Base-by-base conservation (phyloP, 768 basidiomycete genomes). In the Gyrodon lividus region DNA sequence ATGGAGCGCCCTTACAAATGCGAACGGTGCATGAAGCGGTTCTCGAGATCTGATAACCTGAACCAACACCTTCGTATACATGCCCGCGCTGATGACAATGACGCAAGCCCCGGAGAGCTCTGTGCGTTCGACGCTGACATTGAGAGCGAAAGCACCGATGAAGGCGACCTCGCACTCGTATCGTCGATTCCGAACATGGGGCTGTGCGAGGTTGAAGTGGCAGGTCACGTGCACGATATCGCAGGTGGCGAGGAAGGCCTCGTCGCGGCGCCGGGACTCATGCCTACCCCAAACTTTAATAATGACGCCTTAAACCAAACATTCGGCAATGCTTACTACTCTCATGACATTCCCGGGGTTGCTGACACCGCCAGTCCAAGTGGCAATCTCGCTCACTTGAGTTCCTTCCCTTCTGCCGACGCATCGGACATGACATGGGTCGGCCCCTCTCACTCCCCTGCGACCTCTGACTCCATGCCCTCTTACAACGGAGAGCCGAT, bases 31-130 rank as follows among this genome's bases (percentile, higher is more conserved):
- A 74, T 77, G 61, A 92, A 91, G 76, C 78, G 81, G 54, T 97
- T 97, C 70, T 90, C 89, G 58, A 76, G 92, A 63, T 86, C 85
- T 63, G 95, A 96, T 66, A 95, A 95, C 62, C 78, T 98, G 35
- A 82, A 80, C 19, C 92, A 96, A 68, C 95, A 98, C 65, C 64
- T 86, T 52, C 81, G 90, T 55, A 92, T 91, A 43, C 94, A 96
- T 70, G 70, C 63, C 50, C 65, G 52, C 48, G 61, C 62, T 13
- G 70, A 65, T 35, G 69, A 60, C 24, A 67, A 67, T 54, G 59
- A 62, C 54, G 31, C 62, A 39, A 56, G 56, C 42, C 58, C 64
- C 58, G 65, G 54, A 20, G 72, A 60, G 12, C 55, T 53, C 50
- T 64, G 63, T 17, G 55, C 52, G 28, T 63, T 61, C 45, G 68